These are phyloP conservation scores for Epicoccum sorghinum DNA, from an alignment of 2,329 filamentous ascomycete genomes.

Conservation along the genomic window DNA sequence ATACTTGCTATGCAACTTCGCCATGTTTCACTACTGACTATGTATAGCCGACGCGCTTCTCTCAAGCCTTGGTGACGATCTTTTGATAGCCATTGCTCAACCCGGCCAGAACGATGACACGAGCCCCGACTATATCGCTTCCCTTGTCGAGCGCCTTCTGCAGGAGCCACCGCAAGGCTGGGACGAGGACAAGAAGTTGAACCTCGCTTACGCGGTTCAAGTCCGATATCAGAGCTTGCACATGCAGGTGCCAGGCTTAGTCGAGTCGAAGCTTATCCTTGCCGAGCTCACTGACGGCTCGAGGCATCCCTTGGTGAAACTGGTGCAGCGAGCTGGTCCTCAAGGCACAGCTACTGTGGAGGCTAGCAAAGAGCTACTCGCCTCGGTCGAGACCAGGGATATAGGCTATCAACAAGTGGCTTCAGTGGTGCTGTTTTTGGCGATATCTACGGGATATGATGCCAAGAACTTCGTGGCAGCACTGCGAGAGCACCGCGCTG, in stretches of 20 bases:
- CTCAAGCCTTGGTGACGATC: constrained; percentile 76
- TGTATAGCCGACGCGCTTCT: constrained; percentile 83
- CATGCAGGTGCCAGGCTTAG: constrained; percentile 69
- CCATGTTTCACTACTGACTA: constrained; percentile 23
- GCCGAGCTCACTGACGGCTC: constrained; percentile 67
- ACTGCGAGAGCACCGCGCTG: constrained; percentile 60
- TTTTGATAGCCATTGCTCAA: constrained; percentile 76
- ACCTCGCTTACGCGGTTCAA: constrained; percentile 67
- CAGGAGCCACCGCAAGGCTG: constrained; percentile 87
- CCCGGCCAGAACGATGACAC: constrained; percentile 69
- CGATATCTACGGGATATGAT: constrained; percentile 67
- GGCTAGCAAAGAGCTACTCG: constrained; percentile 65
- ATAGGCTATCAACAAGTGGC: constrained; percentile 84
- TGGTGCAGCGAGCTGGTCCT: constrained; percentile 75
- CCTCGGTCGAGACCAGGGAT: constrained; percentile 63
- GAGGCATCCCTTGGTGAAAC: constrained; percentile 64
- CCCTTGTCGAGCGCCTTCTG: constrained; percentile 84
- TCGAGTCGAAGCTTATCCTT: constrained; percentile 73
- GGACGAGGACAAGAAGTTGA: constrained; percentile 74
- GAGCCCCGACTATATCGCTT: constrained; percentile 72
- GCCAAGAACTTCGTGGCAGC: constrained; percentile 70
- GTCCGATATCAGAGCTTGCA: constrained; percentile 69
- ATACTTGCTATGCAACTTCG: constrained; percentile 28
- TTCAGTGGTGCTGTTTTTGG: constrained; percentile 75
- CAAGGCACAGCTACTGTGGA: constrained; percentile 79